These are phyloP conservation scores for Penicillium odoratum DNA, from an alignment of 495 filamentous ascomycete species.

Conservation along the genomic window DNA sequence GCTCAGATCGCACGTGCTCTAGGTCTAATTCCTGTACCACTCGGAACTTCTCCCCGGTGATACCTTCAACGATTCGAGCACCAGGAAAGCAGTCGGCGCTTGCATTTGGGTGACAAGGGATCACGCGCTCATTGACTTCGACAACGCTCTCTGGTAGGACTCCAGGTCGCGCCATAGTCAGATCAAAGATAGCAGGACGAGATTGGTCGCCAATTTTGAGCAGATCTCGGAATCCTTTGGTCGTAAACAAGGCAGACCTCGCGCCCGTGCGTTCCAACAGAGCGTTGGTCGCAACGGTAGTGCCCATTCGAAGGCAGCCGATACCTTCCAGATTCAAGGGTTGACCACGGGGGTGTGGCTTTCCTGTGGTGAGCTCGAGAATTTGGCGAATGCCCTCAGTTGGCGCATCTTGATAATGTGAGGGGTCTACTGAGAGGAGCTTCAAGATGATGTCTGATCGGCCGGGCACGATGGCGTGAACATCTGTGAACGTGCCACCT, in stretches of 20 bases:
- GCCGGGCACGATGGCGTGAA: conserved; percentile 52
- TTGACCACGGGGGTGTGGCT: conserved; percentile 76
- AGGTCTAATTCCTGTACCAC: conserved; percentile 46
- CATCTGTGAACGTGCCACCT: conserved; percentile 68
- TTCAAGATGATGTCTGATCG: conserved; percentile 80
- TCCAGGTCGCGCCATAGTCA: conserved; percentile 76
- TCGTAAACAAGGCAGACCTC: conserved; percentile 85
- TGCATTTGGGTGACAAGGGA: conserved; percentile 38
- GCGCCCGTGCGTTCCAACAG: conserved; percentile 93
- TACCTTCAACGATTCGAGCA: conserved; percentile 42
- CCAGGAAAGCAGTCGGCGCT: conserved; percentile 65
- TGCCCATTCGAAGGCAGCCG: conserved; percentile 85
- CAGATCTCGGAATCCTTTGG: conserved; percentile 91
- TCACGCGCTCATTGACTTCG: conserved; percentile 77
- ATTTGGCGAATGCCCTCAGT: conserved; percentile 90
- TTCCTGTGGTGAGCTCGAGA: conserved; percentile 73
- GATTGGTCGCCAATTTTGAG: conserved; percentile 86
- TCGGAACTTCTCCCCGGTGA: conserved; percentile 53
- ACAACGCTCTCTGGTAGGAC: conserved; percentile 74
- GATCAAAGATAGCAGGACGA: conserved; percentile 79
- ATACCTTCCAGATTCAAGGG: conserved; percentile 81
- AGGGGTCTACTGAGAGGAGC: conserved; percentile 84
- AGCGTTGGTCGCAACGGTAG: conserved; percentile 89
- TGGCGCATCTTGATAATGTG: conserved; percentile 86
- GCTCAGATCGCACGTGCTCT: conserved; percentile 39